phyloP scores from a whole-genome alignment of 768 basidiomycete species.

The Rhodotorula graminis region DNA sequence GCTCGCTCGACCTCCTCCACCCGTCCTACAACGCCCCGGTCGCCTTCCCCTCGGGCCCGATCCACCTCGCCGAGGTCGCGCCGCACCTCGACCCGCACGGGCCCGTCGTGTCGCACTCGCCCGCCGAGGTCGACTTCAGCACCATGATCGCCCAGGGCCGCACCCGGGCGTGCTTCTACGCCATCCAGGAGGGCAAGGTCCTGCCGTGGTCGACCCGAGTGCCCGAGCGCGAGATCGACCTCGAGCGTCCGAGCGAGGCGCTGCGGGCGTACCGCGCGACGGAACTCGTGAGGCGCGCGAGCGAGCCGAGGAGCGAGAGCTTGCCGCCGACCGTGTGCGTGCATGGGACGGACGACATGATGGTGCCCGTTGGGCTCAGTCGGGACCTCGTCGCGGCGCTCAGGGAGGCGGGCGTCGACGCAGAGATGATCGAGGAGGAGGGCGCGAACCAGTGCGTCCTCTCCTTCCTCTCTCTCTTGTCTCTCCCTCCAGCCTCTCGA shows the following conservation, averaged over 20 bases:
- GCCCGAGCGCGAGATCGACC: background rate
- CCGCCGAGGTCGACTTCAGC: slow-evolving; percentile 33
- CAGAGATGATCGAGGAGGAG: slow-evolving; percentile 7
- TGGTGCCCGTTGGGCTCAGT: slow-evolving; percentile 24
- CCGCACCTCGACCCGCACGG: slow-evolving; percentile 15
- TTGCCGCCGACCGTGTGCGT: slow-evolving; percentile 31
- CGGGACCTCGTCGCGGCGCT: slow-evolving; percentile 11
- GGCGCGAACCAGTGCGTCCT: slow-evolving; percentile 26
- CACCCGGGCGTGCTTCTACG: slow-evolving; percentile 32
- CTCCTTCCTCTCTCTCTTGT: background rate
- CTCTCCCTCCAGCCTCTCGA: background rate
- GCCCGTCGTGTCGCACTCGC: slow-evolving; percentile 29
- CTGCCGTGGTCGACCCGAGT: background rate
- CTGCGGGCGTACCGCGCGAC: slow-evolving; percentile 7
- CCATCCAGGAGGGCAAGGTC: slow-evolving; percentile 30
- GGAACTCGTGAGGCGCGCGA: background rate
- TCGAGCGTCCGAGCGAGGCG: background rate
- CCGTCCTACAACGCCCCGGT: slow-evolving; percentile 27
- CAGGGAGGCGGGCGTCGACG: slow-evolving; percentile 9
- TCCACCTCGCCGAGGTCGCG: slow-evolving; percentile 6
- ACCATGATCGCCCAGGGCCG: slow-evolving; percentile 19
- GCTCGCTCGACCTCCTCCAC: slow-evolving; percentile 24
- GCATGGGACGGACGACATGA: slow-evolving; percentile 26
- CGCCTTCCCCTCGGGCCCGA: slow-evolving; percentile 29
- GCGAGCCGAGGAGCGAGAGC: background rate